A percentile compares a stretch with the other conserved stretches of the same genome.
Conservation (phyloP, 495 filamentous ascomycete species). For the Talaromyces nanjingensis region DNA sequence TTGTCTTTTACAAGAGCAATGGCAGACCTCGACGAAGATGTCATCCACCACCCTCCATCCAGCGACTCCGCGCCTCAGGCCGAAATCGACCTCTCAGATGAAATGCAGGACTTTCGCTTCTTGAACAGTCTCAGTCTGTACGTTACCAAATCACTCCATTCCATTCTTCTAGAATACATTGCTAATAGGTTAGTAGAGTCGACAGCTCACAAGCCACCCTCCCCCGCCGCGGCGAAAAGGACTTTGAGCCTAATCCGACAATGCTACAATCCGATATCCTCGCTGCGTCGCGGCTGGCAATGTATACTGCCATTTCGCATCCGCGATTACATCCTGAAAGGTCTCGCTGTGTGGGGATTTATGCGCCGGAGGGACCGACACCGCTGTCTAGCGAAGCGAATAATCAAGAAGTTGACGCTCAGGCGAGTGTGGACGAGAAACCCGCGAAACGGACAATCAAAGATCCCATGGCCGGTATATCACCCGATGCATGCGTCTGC, state of each 20-base stretch:
- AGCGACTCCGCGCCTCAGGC: slow-evolving; percentile 21
- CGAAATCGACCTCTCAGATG: slow-evolving; percentile 68
- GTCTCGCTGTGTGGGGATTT: slow-evolving; percentile 47
- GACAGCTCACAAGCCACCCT: slow-evolving; percentile 38
- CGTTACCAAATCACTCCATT: slow-evolving; percentile 8
- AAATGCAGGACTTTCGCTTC: slow-evolving; percentile 82
- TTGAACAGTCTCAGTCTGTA: slow-evolving; percentile 54
- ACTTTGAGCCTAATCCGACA: slow-evolving; percentile 92
- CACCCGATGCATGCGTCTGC: slow-evolving; percentile 33
- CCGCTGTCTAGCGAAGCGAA: slow-evolving; percentile 8
- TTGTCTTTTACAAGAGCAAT: slow-evolving; percentile 15
- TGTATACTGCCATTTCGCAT: slow-evolving; percentile 78
- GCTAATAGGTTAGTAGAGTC: slow-evolving; percentile 18
- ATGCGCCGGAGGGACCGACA: slow-evolving; percentile 30
- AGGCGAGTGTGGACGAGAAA: slow-evolving; percentile 15
- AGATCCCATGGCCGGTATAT: slow-evolving; percentile 17
- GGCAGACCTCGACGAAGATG: slow-evolving; percentile 45
- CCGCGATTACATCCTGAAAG: slow-evolving; percentile 58
- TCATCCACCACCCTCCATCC: slow-evolving; percentile 19
- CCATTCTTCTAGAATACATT: not conserved
- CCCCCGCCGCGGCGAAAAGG: slow-evolving; percentile 83
- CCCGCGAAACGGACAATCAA: slow-evolving; percentile 14
- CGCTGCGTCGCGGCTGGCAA: slow-evolving; percentile 73
- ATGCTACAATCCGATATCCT: slow-evolving; percentile 68
- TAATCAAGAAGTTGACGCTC: slow-evolving; percentile 11